These are phyloP conservation scores for Rhododendron kiyosumense DNA, from an alignment of 148 eudicot genomes.

Conservation along the genomic window DNA sequence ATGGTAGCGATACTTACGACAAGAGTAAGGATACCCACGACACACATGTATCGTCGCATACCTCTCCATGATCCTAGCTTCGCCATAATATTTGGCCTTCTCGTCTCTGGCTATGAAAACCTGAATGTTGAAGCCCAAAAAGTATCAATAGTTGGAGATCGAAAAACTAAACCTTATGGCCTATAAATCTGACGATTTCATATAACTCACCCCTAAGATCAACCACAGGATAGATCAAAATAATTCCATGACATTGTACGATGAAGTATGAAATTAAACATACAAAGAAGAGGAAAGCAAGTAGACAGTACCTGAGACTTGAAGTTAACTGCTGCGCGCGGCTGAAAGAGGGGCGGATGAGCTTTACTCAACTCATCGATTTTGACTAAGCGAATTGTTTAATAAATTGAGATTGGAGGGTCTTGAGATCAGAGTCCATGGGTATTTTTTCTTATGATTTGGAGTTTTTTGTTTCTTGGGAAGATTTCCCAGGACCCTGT, in stretches of 20 bases:
- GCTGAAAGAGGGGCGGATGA: not conserved
- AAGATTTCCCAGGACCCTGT: slow-evolving; percentile 15
- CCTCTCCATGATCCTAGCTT: slow-evolving; percentile 26
- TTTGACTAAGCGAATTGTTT: not conserved
- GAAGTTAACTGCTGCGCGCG: not conserved
- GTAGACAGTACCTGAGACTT: not conserved
- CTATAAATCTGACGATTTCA: not conserved
- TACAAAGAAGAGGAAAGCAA: not conserved
- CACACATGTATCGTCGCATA: slow-evolving; percentile 17
- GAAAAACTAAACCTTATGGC: not conserved
- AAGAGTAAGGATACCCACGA: slow-evolving; percentile 20
- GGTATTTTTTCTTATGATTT: not conserved
- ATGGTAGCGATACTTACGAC: slow-evolving; percentile 28
- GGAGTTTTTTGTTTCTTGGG: slow-evolving; percentile 2
- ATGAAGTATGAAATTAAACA: not conserved
- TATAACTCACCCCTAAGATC: not conserved
- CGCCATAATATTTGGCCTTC: slow-evolving; percentile 13
- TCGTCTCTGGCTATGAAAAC: not conserved
- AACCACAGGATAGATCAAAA: not conserved
- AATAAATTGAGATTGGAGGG: slow-evolving; percentile 14
- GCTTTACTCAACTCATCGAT: slow-evolving; percentile 3
- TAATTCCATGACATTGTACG: not conserved
- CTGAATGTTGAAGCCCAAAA: not conserved
- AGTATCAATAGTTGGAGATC: not conserved
- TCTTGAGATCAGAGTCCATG: slow-evolving; percentile 34